phyloP scores from a whole-genome alignment of 116 monocot species.

The Iris pallida region DNA sequence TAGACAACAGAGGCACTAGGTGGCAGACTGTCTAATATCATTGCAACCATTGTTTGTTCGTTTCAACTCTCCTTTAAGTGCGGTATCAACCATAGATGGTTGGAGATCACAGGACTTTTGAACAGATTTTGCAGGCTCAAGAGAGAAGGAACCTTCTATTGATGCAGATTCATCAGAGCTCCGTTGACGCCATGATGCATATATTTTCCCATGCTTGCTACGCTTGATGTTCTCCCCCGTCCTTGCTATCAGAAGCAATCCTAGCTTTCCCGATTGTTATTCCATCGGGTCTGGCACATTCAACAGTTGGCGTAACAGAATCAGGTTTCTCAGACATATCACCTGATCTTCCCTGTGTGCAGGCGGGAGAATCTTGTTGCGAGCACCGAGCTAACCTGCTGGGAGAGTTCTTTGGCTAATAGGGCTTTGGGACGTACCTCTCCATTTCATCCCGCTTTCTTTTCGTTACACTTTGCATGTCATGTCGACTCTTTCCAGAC shows the following conservation, averaged over 20 bases:
- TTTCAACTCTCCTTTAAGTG: background rate
- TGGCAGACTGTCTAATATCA: background rate
- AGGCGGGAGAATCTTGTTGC: slow-evolving; percentile 5
- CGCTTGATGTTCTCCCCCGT: slow-evolving; percentile 36
- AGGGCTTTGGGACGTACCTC: slow-evolving; percentile 90
- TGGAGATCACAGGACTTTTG: slow-evolving; percentile 16
- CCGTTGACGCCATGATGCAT: slow-evolving; percentile 70
- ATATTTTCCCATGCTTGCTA: slow-evolving; percentile 29
- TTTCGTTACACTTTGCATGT: slow-evolving; percentile 34
- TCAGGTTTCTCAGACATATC: slow-evolving; percentile 1
- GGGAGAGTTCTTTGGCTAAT: slow-evolving; percentile 43
- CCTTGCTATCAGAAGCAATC: slow-evolving; percentile 20
- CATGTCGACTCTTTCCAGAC: slow-evolving; percentile 23
- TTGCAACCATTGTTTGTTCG: slow-evolving; percentile 19
- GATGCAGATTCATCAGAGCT: slow-evolving; percentile 14
- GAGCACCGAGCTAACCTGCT: slow-evolving; percentile 29
- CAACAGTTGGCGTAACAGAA: slow-evolving; percentile 10
- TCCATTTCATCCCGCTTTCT: slow-evolving; percentile 87
- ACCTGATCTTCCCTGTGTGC: background rate
- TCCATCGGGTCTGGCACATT: slow-evolving; percentile 5
- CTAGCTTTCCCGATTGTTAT: slow-evolving; percentile 17
- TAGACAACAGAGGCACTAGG: slow-evolving; percentile 13
- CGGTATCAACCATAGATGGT: slow-evolving; percentile 9
- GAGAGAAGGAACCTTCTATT: slow-evolving; percentile 14
- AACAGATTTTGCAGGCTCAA: slow-evolving; percentile 9